Conservation (phyloP, 805 yeast genomes). For the Candida xyloterini region DNA sequence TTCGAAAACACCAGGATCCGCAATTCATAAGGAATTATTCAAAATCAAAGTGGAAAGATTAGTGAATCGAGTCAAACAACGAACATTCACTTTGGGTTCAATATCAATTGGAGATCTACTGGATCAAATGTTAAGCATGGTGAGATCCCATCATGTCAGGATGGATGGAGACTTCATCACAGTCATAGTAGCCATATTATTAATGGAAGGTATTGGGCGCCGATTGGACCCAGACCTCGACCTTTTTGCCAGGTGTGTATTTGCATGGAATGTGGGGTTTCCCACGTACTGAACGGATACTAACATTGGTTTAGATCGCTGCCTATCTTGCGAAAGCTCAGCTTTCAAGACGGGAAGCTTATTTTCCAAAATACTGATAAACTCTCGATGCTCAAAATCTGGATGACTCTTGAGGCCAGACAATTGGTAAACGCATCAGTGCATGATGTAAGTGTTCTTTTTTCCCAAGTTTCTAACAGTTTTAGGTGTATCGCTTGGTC, state of each 20-base stretch:
- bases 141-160: conserved; percentile 88
- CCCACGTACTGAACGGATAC: conserved; percentile 30
- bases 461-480: conserved; percentile 8
- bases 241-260: conserved; percentile 93
- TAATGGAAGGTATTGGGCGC: conserved; percentile 93
- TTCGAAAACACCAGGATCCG: conserved; percentile 92
- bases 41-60: conserved; percentile 83
- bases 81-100: conserved; percentile 90
- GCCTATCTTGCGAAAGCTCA: conserved; percentile 81
- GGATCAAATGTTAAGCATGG: conserved; percentile 87
- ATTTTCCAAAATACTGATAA: conserved; percentile 55
- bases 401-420: conserved; percentile 87
- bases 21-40: conserved; percentile 76
- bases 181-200: conserved; percentile 87
- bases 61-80: conserved; percentile 73
- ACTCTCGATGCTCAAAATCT: conserved; percentile 82
- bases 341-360: conserved; percentile 64
- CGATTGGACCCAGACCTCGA: conserved; percentile 91
- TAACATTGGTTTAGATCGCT: conserved; percentile 51
- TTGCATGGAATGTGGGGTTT: conserved; percentile 37
- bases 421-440: conserved; percentile 81
- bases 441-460: conserved; percentile 59
- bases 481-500: conserved; percentile 48
- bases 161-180: conserved; percentile 97
- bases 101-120: conserved; percentile 88